phyloP scores from a whole-genome alignment of 2,329 filamentous ascomycete genomes.

The Gaeumannomyces tritici region DNA sequence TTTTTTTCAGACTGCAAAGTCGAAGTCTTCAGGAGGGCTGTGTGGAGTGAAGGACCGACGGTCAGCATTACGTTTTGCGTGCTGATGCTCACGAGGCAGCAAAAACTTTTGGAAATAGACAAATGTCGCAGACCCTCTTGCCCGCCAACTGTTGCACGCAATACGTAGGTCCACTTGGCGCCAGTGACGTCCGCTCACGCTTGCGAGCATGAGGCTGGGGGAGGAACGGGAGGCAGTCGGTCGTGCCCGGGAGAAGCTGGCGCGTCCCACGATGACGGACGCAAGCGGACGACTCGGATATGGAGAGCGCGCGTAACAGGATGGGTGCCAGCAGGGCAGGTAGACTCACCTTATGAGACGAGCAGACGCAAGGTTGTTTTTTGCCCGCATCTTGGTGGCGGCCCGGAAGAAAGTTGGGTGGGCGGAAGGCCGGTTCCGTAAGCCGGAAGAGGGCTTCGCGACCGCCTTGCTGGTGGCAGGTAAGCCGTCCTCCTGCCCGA shows the following conservation, averaged over 20 bases:
- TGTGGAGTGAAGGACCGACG: neutral
- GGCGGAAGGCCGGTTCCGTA: neutral
- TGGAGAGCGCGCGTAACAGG: neutral
- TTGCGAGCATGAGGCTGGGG: neutral
- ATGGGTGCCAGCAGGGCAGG: neutral
- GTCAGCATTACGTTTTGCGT: neutral
- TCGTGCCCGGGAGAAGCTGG: neutral
- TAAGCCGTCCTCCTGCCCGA: neutral
- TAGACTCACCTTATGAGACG: neutral
- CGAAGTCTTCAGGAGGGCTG: neutral
- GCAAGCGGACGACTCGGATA: neutral
- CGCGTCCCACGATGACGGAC: neutral
- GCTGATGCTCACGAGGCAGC: no score
- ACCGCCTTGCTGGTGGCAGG: neutral
- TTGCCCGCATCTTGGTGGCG: neutral
- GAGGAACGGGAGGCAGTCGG: neutral
- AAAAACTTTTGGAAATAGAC: neutral
- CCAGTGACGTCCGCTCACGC: neutral
- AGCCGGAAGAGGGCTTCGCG: neutral
- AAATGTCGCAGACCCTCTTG: neutral
- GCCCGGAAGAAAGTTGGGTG: neutral
- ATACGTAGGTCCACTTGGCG: neutral
- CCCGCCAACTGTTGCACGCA: neutral
- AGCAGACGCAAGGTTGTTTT: neutral
- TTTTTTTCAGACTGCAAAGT: neutral